Base-by-base conservation (phyloP, 106 monocot species). In the Xerophyta viscosa region DNA sequence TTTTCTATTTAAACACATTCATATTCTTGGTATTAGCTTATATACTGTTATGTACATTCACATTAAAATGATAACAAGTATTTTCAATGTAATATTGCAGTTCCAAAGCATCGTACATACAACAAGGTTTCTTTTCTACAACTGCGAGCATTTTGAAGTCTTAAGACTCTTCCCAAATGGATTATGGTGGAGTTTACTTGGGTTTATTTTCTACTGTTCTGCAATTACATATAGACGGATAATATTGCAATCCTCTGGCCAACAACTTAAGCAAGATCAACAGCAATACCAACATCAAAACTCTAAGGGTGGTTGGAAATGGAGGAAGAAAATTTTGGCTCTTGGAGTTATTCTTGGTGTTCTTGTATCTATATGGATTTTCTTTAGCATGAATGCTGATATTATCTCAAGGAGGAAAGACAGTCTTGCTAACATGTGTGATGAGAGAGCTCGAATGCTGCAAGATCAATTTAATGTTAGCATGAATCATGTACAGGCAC, bases 391-490 rank as follows among this genome's bases (percentile, higher is more conserved):
- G 82, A 66, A 69, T 48, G 86, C 78, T 24, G 57, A 78, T 44
- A 67, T 79, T 46, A 64, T 70, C 22, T 66, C 58, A 31, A 86
- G 91, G 56, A 78, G 78, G 42, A 81, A 50, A 46, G 91, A 91
- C 42, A 91, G 63, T 49, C 77, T 91, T 48, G 61, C 57, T 17
- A 91, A 66, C 53, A 86, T 86, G 91, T 91, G 91, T 29, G 91
- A 91, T 30, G 91, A 91, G 60, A 85, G 91, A 81, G 91, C 91
- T 60, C 74, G 91, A 4, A 86, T 91, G 91, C 51, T 91, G 39
- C 91, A 91, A 41, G 91, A 91, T 70, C 91, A 91, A 26, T 91
- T 91, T 46, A 91, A 91, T 65, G 86, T 91, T 33, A 92, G 91
- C 66, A 86, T 92, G 91, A 92, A 92, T 56, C 91, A 92, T 61